Evolutionary conservation across 129 eudicot species (phyloP).

Genomic region (Gnaphalium uliginosum): DNA sequence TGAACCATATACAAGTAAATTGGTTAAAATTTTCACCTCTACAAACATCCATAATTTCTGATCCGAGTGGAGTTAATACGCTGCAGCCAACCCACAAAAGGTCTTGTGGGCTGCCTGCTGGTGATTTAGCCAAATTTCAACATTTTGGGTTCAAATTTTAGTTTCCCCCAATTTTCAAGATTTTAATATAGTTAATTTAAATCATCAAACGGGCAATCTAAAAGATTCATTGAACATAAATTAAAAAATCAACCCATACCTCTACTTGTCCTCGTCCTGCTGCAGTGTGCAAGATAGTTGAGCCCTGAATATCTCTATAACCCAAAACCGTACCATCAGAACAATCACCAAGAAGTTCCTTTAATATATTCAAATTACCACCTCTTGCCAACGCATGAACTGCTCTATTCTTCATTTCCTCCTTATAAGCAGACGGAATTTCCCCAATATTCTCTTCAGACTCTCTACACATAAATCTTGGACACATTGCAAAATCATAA

Average conservation of each 20-base stretch:
- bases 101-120: neutral
- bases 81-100: neutral
- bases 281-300: constrained; percentile 83
- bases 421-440: constrained; percentile 62
- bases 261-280: constrained; percentile 89
- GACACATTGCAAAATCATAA: constrained; percentile 60
- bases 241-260: constrained; percentile 35
- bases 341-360: constrained; percentile 71
- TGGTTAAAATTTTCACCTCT: neutral
- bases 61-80: neutral
- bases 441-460: constrained; percentile 49
- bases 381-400: constrained; percentile 93
- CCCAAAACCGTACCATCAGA: constrained; percentile 46
- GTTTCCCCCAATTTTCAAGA: neutral
- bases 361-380: constrained; percentile 64
- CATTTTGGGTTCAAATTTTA: neutral
- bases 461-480: constrained; percentile 60
- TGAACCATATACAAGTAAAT: neutral
- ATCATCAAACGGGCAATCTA: neutral
- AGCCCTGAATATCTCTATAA: constrained; percentile 72
- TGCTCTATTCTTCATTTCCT: constrained; percentile 90
- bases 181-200: neutral
- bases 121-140: neutral
- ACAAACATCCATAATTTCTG: neutral
- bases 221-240: neutral